Base-by-base conservation (phyloP, 139 green algal species). In the Chlorella sorokiniana region DNA sequence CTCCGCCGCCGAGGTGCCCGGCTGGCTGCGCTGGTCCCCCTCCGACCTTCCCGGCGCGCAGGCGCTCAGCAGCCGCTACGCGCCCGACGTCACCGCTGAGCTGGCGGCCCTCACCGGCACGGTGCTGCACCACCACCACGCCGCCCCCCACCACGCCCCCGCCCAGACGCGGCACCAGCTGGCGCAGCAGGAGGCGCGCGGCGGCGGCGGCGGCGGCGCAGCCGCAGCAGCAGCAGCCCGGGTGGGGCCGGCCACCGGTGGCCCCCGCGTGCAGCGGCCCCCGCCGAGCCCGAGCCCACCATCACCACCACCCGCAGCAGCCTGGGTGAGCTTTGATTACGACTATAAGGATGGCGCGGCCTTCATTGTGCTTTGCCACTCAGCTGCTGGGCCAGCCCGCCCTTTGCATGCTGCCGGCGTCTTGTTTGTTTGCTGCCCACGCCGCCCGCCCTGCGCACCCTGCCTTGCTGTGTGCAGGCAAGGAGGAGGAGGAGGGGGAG, bases 71-170 rank as follows among this genome's bases (percentile, higher is more conserved):
- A 54, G 56, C 33, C 27, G 38, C 40, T 41, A 81, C 29, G 69
- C 72, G 54, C 56, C 76, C 23, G 64, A 82, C 25, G 56, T 72
- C 51, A 29, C 77, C 52, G 51, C 73, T 41, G 72, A 69, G 48
- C 40, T 74, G 52, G 69, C 64, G 11, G 67, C 75, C 37, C 83
- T 87, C 22, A 86, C 82, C 0, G 82, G 82, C 63, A 86, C 71
- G 0, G 82, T 86, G 73, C 70, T 86, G 82, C 73, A 83, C 56
- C 22, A 78, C 81, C 82, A 86, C 73, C 72, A 81, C 62, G 79
- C 45, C 0, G 25, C 59, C 1, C 52, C 41, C 73, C 72, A 81
- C 62, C 68, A 27, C 0, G 25, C 59, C 1, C 52, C 41, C 6
- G 31, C 64, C 11, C 76, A 73, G 42, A 71, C 77, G 33, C 62